Percentiles rank a stretch among this genome's conserved stretches.
phyloP scores from a whole-genome alignment of 176 grass and related monocot genomes.

The Musa beccarii region DNA sequence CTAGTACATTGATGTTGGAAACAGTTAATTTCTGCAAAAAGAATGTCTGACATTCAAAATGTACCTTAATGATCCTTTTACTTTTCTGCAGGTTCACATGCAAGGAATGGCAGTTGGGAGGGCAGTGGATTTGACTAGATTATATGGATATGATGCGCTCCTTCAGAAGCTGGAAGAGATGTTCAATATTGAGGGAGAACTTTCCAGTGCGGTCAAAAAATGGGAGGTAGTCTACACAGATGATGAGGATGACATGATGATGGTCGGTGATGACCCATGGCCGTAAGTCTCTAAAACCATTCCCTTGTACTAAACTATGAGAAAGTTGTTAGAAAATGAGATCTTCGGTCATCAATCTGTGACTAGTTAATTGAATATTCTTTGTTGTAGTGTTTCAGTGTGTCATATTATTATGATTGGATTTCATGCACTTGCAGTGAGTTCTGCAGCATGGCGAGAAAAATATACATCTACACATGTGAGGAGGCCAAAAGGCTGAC shows the following conservation, averaged over 20 bases:
- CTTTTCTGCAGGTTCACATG: slow-evolving; percentile 67
- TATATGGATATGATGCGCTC: slow-evolving; percentile 52
- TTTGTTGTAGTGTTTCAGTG: slow-evolving; percentile 10
- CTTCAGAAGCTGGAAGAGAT: slow-evolving; percentile 64
- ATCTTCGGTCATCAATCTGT: too few species aligned
- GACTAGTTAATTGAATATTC: neutral
- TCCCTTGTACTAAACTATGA: neutral
- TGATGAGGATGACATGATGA: slow-evolving; percentile 93
- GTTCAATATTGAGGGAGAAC: slow-evolving; percentile 64
- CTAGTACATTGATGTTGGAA: too few species aligned
- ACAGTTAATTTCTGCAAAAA: neutral
- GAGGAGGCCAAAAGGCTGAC: slow-evolving; percentile 61
- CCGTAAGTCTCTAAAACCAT: slow-evolving; percentile 38
- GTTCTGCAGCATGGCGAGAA: slow-evolving; percentile 70
- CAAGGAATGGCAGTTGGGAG: slow-evolving; percentile 87
- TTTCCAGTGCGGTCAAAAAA: slow-evolving; percentile 41
- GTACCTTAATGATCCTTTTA: slow-evolving; percentile 14
- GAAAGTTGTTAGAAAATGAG: neutral
- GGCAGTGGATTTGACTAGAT: slow-evolving; percentile 79
- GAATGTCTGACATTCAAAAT: neutral
- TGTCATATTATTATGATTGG: neutral
- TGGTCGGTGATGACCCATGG: slow-evolving; percentile 96
- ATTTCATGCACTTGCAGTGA: slow-evolving; percentile 47
- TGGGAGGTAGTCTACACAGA: slow-evolving; percentile 79
- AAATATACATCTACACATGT: slow-evolving; percentile 74